phyloP scores from a whole-genome alignment of 495 filamentous ascomycete genomes.

The Lasiosphaeria hispida region DNA sequence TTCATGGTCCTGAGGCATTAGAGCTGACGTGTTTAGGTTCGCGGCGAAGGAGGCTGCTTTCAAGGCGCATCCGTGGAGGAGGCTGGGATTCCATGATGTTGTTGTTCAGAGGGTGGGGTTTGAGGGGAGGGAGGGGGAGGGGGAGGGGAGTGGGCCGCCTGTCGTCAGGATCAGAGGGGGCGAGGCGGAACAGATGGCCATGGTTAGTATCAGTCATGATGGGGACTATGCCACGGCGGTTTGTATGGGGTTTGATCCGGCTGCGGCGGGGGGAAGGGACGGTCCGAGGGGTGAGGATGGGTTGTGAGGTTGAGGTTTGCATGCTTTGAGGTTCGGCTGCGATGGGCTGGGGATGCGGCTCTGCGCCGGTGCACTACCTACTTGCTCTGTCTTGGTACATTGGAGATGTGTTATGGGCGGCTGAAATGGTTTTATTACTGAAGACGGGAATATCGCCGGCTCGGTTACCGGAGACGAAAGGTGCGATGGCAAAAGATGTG shows the following conservation, averaged over 20 bases:
- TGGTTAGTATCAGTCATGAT: constrained; percentile 41
- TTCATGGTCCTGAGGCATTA: too few relatives aligned
- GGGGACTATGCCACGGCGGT: constrained; percentile 34
- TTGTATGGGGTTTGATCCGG: constrained; percentile 27
- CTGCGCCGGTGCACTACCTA: too few relatives aligned
- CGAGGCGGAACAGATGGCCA: constrained; percentile 18
- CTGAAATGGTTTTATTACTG: too few relatives aligned
- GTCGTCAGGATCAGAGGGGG: constrained; percentile 16
- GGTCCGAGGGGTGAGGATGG: not conserved
- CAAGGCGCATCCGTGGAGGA: constrained; percentile 52
- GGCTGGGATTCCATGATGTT: constrained; percentile 47
- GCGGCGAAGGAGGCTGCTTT: constrained; percentile 66
- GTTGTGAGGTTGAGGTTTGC: not conserved
- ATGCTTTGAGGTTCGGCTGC: too few relatives aligned
- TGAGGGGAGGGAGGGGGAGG: not conserved
- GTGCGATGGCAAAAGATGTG: too few relatives aligned
- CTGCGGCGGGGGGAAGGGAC: not conserved
- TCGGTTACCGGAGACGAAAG: too few relatives aligned
- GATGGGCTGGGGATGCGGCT: too few relatives aligned
- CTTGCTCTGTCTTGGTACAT: too few relatives aligned
- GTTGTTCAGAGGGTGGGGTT: constrained; percentile 28
- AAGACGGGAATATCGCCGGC: too few relatives aligned
- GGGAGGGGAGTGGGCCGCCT: constrained; percentile 12
- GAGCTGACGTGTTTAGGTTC: constrained; percentile 41
- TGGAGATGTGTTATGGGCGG: too few relatives aligned